Evolutionary conservation across 352 stramenopile genomes (phyloP).

Genomic region (Phytopythium helicoides): DNA sequence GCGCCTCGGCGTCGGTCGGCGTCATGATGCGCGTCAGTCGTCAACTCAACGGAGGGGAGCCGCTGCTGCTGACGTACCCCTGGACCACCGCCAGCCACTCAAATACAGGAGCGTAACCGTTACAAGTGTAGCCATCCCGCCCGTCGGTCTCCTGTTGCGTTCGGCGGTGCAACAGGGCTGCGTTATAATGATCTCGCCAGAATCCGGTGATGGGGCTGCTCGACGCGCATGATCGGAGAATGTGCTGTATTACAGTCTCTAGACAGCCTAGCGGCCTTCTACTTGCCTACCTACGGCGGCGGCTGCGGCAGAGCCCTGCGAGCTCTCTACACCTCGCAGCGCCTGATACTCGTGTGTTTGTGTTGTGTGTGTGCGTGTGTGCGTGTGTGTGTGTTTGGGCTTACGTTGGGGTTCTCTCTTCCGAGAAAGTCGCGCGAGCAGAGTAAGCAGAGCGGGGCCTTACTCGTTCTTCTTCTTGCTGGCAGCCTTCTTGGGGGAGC

Average conservation of each 20-base stretch:
- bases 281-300: constrained; percentile 1
- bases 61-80: no score
- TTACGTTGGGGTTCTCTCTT: background rate
- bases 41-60: background rate
- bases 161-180: no score
- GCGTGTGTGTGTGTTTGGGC: no score
- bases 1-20: constrained; percentile 18
- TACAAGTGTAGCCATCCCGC: background rate
- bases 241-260: background rate
- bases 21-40: background rate
- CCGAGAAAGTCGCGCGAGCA: background rate
- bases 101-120: no score
- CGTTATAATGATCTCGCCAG: no score
- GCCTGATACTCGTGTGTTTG: constrained; percentile 1
- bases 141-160: no score
- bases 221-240: background rate
- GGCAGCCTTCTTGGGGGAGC: constrained; percentile 31
- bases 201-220: no score
- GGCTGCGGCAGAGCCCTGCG: background rate
- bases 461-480: constrained; percentile 34
- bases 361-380: no score
- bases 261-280: background rate
- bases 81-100: no score
- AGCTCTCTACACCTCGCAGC: background rate
- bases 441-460: background rate